These are phyloP conservation scores for Hymenoscyphus albidus DNA, from an alignment of 2,329 filamentous ascomycete species.

Conservation along the genomic window DNA sequence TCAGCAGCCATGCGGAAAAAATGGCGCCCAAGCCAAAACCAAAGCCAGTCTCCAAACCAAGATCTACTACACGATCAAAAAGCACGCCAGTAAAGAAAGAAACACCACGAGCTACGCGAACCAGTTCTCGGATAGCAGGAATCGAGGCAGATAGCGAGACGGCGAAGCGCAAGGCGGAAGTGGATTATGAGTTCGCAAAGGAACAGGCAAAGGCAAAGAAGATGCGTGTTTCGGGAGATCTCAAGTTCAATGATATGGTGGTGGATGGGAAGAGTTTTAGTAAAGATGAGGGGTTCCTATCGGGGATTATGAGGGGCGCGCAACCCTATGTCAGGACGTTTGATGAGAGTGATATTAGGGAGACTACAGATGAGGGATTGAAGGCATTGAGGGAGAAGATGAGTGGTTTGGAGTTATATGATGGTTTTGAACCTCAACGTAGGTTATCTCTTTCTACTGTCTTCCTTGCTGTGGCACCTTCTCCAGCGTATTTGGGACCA, in stretches of 20 bases:
- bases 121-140: conserved; percentile 56
- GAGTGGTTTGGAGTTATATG: conserved; percentile 73
- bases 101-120: conserved; percentile 47
- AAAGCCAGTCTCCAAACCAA: conserved; percentile 42
- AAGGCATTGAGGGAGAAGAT: conserved; percentile 72
- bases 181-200: conserved; percentile 54
- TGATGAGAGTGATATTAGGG: conserved; percentile 73
- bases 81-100: conserved; percentile 47
- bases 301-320: conserved; percentile 62
- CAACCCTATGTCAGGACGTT: conserved; percentile 83
- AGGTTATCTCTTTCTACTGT: conserved; percentile 32
- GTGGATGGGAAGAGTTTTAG: conserved; percentile 78
- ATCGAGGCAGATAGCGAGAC: conserved; percentile 54
- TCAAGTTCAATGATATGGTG: conserved; percentile 72
- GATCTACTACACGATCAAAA: conserved; percentile 39
- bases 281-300: conserved; percentile 61
- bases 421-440: conserved; percentile 79
- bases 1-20: conserved; percentile 67
- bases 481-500: neutral
- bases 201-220: conserved; percentile 58
- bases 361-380: conserved; percentile 73
- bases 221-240: conserved; percentile 60
- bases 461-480: neutral
- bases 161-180: conserved; percentile 65
- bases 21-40: conserved; percentile 57